These are phyloP conservation scores for Camelina hispida DNA, from an alignment of 345 rosid species.

Conservation along the genomic window DNA sequence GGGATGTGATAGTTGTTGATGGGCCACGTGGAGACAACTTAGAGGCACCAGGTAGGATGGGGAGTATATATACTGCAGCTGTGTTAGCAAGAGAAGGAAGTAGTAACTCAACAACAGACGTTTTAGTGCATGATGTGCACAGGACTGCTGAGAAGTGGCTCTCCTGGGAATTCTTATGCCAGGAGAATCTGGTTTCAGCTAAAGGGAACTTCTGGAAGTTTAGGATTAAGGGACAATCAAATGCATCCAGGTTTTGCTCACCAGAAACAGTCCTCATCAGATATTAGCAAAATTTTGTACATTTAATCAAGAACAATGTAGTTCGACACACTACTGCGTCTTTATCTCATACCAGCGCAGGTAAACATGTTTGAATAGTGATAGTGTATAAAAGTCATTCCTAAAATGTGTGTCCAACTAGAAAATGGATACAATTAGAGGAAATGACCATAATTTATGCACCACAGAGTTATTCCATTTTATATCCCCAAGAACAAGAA, in stretches of 20 bases:
- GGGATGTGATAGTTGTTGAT: constrained; percentile 87
- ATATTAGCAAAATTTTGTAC: constrained; percentile 32
- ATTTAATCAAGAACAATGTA: constrained; percentile 2
- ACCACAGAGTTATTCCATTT: constrained; percentile 13
- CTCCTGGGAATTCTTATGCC: constrained; percentile 89
- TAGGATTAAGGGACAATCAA: constrained; percentile 53
- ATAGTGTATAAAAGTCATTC: constrained; percentile 5
- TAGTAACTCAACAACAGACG: constrained; percentile 61
- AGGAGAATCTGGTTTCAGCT: constrained; percentile 74
- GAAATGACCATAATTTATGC: background rate
- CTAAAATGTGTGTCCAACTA: constrained; percentile 4
- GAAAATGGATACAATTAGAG: background rate
- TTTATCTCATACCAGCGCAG: constrained; percentile 4
- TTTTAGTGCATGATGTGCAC: constrained; percentile 75
- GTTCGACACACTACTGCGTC: background rate
- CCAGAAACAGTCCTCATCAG: constrained; percentile 33
- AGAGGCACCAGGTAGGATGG: constrained; percentile 86
- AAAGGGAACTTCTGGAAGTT: constrained; percentile 80
- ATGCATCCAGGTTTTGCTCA: constrained; percentile 62
- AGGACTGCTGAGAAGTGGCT: constrained; percentile 88
- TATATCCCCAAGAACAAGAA: constrained; percentile 17
- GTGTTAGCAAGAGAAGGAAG: constrained; percentile 60
- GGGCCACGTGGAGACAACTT: constrained; percentile 70
- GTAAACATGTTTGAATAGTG: background rate
- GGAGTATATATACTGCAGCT: constrained; percentile 73